Evolutionary conservation across 495 filamentous ascomycete species (phyloP).

Genomic region (Aspergillus bridgeri): DNA sequence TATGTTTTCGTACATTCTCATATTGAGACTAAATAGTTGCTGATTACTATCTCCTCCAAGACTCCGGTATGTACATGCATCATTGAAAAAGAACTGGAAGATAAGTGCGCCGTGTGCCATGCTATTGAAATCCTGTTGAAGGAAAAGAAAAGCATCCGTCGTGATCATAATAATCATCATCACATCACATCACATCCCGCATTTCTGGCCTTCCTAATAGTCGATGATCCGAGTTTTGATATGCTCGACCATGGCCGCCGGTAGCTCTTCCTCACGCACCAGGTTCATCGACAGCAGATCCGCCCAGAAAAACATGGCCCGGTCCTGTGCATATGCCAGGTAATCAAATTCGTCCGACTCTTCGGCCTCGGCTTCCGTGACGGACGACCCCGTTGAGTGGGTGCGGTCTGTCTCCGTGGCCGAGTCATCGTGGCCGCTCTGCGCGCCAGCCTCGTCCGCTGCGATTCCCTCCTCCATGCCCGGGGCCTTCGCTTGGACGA

Average conservation of each 20-base stretch:
- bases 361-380: constrained; percentile 23
- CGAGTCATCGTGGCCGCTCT: not conserved
- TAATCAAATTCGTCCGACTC: constrained; percentile 83
- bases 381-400: constrained; percentile 14
- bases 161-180: not conserved
- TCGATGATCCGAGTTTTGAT: constrained; percentile 57
- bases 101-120: not conserved
- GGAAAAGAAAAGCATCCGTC: constrained; percentile 1
- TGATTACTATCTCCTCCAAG: not conserved
- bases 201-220: constrained; percentile 34
- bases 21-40: not conserved
- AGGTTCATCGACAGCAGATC: constrained; percentile 74
- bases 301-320: constrained; percentile 89
- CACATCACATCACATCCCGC: not conserved
- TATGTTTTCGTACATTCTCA: not conserved
- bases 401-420: constrained; percentile 7
- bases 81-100: not conserved
- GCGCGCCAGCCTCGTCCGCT: constrained; percentile 13
- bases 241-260: constrained; percentile 51
- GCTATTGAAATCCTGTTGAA: not conserved
- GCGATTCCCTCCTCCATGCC: constrained; percentile 49
- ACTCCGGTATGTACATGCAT: not conserved
- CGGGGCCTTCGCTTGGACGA: constrained; percentile 85
- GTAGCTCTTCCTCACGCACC: constrained; percentile 69
- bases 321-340: constrained; percentile 82